These are phyloP conservation scores for Scortechinia acanthostroma DNA, from an alignment of 2,329 filamentous ascomycete genomes.

Conservation along the genomic window DNA sequence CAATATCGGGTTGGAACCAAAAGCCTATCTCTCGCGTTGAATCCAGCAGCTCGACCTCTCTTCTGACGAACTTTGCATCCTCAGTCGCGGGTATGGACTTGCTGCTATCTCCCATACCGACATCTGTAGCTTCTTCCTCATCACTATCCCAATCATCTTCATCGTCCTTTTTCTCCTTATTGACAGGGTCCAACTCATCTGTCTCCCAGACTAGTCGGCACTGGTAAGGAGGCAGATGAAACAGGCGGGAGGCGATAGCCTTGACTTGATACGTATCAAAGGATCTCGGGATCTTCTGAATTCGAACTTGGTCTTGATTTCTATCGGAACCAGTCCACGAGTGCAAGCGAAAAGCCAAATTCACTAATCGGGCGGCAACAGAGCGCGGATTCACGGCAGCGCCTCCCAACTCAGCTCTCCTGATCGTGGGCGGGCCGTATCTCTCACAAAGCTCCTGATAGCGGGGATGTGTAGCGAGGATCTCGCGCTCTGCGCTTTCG, in stretches of 20 bases:
- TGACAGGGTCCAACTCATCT: constrained; percentile 46
- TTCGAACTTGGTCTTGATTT: constrained; percentile 4
- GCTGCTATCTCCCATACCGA: constrained; percentile 6
- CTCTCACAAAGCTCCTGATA: constrained; percentile 46
- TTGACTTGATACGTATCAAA: constrained; percentile 47
- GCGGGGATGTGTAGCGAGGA: constrained; percentile 38
- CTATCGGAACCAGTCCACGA: constrained; percentile 3
- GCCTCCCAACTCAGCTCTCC: constrained; percentile 9
- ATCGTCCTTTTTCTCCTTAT: constrained; percentile 20
- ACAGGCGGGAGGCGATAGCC: constrained; percentile 40
- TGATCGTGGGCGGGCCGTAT: constrained; percentile 42
- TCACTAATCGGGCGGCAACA: constrained; percentile 47
- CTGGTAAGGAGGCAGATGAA: constrained; percentile 34
- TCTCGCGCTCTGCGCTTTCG: constrained; percentile 18
- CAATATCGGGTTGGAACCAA: constrained; percentile 35
- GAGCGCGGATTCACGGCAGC: constrained; percentile 37
- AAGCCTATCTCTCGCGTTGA: constrained; percentile 47
- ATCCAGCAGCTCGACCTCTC: constrained; percentile 46
- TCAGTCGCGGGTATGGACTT: too few relatives aligned
- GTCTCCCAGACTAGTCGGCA: constrained; percentile 51
- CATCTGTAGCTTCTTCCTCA: constrained; percentile 7
- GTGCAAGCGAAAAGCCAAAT: constrained; percentile 28
- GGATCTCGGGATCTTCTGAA: constrained; percentile 39
- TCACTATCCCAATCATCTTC: constrained; percentile 16
- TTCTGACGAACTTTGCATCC: constrained; percentile 30